Evolutionary conservation across 345 rosid species (phyloP), one percentile per base, ranked within the genome.

Genomic region (Hypericum androsaemum): DNA sequence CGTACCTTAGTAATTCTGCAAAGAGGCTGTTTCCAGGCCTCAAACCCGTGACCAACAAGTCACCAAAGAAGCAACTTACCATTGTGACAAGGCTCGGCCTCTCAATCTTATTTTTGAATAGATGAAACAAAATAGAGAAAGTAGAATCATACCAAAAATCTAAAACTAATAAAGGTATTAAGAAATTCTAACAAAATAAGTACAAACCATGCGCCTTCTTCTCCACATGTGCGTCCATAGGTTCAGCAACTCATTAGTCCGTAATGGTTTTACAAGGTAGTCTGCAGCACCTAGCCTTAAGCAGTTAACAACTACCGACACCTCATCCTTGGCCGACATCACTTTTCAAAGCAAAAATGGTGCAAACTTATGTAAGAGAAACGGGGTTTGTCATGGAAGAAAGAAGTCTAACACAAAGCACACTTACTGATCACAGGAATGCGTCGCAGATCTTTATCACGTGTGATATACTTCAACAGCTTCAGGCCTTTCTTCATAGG

Each of bases 361-460:
- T 50, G 8, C 39, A 37, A 28, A 43, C 14, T 45, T 7, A 53
- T 7, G 10, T 6, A n/a, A 12, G 45, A 54, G 39, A 60, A 37
- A 55, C 11, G 22, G 38, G 11, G 38, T 36, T 6, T 6, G 10
- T 37, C 43, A 52, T 9, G 53, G 15, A 54, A 53, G 53, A 45
- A 7, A 48, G 49, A 39, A 41, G 10, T 7, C 36, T 12, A 42
- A 17, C 4, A 22, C n/a, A 64, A 43, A 40, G 51, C 32, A 69
- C 62, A 71, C 96, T 76, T 77, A 92, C 98, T 92, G 65, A 92
- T 92, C 46, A 92, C 94, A 57, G 98, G 98, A 69, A 92, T 92
- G 51, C 83, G 89, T 10, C 69, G 77, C 53, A 92, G 77, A 50
- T 80, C 89, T 64, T 84, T 85, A 74, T 92, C 84, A 48, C 86